These are phyloP conservation scores for Globisporangium solare DNA, from an alignment of 352 stramenopile genomes.

Conservation along the genomic window DNA sequence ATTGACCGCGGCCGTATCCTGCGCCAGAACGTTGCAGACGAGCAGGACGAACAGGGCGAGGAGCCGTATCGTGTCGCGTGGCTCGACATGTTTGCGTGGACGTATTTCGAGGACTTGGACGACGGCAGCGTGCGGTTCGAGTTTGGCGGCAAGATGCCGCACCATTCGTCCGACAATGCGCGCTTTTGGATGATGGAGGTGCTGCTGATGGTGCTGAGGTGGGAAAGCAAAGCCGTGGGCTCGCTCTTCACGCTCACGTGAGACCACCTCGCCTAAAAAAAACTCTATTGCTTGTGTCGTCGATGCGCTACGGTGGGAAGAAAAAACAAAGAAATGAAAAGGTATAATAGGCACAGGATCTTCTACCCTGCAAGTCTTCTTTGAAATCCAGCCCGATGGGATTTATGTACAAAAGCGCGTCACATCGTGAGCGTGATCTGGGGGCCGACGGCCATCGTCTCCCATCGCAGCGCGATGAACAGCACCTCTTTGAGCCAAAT, in stretches of 20 bases:
- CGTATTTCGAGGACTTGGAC: slow-evolving; percentile 11
- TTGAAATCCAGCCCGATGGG: no score
- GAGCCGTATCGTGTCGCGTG: slow-evolving; percentile 14
- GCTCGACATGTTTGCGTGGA: slow-evolving; percentile 23
- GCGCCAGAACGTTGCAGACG: slow-evolving; percentile 16
- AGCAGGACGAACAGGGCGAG: slow-evolving; percentile 4
- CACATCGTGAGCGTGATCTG: slow-evolving; percentile 12
- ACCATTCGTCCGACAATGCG: slow-evolving; percentile 13
- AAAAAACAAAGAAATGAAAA: no score
- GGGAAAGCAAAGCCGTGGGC: slow-evolving; percentile 10
- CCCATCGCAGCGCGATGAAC: slow-evolving; percentile 63
- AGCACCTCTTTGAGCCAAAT: slow-evolving; percentile 68
- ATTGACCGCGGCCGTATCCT: slow-evolving; percentile 20
- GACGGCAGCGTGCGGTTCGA: slow-evolving; percentile 12
- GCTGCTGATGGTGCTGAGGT: slow-evolving; percentile 16
- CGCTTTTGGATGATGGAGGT: slow-evolving; percentile 18
- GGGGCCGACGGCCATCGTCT: slow-evolving; percentile 53
- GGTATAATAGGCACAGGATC: not conserved
- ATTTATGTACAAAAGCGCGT: not conserved
- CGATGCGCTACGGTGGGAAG: no score
- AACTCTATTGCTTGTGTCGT: no score
- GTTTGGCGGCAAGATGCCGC: slow-evolving; percentile 17
- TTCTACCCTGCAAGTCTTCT: not conserved
- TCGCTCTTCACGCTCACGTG: slow-evolving; percentile 11
- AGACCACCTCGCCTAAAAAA: no score